Evolutionary conservation across 75 land plant genomes (phyloP), one percentile per base, ranked within the genome.

Genomic region (Larix kaempferi): DNA sequence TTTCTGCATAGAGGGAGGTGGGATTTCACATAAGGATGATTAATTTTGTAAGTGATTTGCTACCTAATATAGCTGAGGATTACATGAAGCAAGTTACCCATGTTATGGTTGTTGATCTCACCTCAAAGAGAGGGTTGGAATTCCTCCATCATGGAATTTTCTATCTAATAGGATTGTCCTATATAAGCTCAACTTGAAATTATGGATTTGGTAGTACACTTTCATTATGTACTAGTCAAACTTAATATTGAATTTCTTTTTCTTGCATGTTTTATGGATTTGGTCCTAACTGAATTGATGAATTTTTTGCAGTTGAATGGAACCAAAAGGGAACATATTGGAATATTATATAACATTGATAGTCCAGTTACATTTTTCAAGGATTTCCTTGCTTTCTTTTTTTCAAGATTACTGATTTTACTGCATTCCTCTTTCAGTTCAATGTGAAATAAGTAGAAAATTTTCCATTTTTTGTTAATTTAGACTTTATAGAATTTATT

Each of bases 71-170:
- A 29, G 33, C 33, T 29, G 33, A 29, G 1, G 33, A 29, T 29
- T 0, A 29, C 33, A 29, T 29, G 33, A 29, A 29, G 0, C 33
- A 0, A 75, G 89, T 97, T 13, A 97, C 99, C 57, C 99, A 97
- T 87, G 83, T 92, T 87, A 83, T 97, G 61, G 79, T 80, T 80
- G 83, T 97, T 56, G 89, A 94, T 79, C 74, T 83, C 16, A 76
- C 88, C 54, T 86, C 93, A 78, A 90, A 71, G 78, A 82, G 72
- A 71, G 99, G 99, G 52, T 37, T 97, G 25, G 87, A 86, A 57
- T 85, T 97, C 73, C 87, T 97, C 14, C 87, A 69, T 75, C 95
- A 91, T 83, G 98, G 89, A 58, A 64, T 97, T 67, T 90, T 41
- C 55, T 92, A 94, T 74, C 82, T 97, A 85, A 93, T 93, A 63